A percentile compares a stretch with the other conserved stretches of the same genome.
Conservation (phyloP, 2,329 filamentous ascomycete genomes). For the Microascus cirrosus region DNA sequence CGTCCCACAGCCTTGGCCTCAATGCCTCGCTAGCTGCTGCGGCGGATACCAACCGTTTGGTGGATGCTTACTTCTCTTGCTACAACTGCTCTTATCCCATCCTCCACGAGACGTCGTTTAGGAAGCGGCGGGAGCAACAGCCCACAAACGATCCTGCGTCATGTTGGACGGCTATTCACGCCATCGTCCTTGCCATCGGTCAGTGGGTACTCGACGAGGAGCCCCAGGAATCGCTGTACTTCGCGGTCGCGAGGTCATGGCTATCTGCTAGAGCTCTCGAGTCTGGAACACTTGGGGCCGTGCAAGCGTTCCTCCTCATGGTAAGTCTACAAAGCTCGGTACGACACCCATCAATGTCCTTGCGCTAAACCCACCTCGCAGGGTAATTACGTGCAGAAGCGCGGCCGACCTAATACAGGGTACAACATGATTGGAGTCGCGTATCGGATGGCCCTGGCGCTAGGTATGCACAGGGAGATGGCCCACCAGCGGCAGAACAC, state of each 20-base stretch:
- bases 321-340: neutral
- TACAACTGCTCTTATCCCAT: constrained; percentile 34
- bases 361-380: neutral
- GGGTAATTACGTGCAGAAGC: constrained; percentile 38
- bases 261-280: constrained; percentile 31
- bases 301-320: constrained; percentile 30
- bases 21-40: constrained; percentile 2
- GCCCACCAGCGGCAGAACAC: constrained; percentile 17
- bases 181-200: constrained; percentile 24
- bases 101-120: constrained; percentile 32
- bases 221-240: constrained; percentile 15
- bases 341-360: neutral
- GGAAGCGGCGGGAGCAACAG: constrained; percentile 17
- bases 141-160: neutral
- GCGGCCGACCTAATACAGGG: constrained; percentile 37
- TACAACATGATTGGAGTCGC: constrained; percentile 41
- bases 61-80: constrained; percentile 28
- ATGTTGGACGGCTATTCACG: constrained; percentile 18
- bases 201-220: constrained; percentile 18
- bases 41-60: constrained; percentile 13
- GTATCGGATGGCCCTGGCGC: constrained; percentile 33
- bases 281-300: constrained; percentile 29
- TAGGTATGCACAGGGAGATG: constrained; percentile 37
- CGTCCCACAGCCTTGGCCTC: neutral
- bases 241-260: constrained; percentile 17